Evolutionary conservation across 352 stramenopile genomes (phyloP), one percentile per base, ranked within the genome.

Genomic region (Pythium pectinolyticum): DNA sequence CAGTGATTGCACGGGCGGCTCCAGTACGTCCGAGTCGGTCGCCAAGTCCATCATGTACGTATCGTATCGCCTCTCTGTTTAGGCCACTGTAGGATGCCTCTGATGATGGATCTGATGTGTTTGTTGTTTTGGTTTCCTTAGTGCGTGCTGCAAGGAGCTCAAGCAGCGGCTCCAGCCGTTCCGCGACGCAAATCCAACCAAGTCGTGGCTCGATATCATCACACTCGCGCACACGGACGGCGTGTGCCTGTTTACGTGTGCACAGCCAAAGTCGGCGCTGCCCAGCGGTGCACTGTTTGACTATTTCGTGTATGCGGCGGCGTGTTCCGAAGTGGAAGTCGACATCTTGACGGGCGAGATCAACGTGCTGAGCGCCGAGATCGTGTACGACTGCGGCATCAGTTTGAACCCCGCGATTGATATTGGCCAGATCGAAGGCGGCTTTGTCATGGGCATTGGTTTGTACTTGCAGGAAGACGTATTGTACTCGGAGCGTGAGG

Each of bases 371-470:
- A 61, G 61, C 24, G 63, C 64, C 11, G 69, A 83, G 55, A 55
- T 89, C 32, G 61, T 81, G 37, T 84, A 87, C 66, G 80, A 89
- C 62, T 82, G 74, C 48, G 82, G 63, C n/a, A 68, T 69, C 46
- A 77, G 56, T 32, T 59, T 86, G 19, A 89, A 89, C 46, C 68
- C 80, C 9, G 59, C 59, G 11, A 70, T 82, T 30, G 80, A 89
- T 49, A 78, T 89, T 60, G 80, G 80, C 12, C 80, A 89, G 52
- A 86, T 89, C 57, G 80, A 89, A 63, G 80, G 80, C 31, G 80
- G 57, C 1, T 81, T 85, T 32, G 62, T 86, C 41, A 84, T 85
- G 75, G 74, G 73, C 17, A 59, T 87, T 14, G 80, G 80, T 1
- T 67, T 80, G 17, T 84, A 82, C 24, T 55, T 87, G 11, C 66